A percentile compares a stretch with the other conserved stretches of the same genome.
These are phyloP conservation scores for Choiromyces venosus DNA, from an alignment of 495 filamentous ascomycete genomes.

Conservation along the genomic window DNA sequence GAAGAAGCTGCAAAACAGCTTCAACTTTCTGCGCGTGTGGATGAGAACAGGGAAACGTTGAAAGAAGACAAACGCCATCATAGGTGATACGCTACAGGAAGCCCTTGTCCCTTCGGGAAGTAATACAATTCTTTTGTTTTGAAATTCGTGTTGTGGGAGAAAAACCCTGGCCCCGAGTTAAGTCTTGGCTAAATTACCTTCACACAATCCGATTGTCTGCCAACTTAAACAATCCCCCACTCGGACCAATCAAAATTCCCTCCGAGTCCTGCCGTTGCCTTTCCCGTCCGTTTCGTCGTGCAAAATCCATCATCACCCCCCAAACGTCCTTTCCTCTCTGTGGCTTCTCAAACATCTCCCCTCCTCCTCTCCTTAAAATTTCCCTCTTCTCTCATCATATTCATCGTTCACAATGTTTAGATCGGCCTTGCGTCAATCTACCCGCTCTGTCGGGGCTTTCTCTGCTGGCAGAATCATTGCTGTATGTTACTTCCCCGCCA, in stretches of 20 bases:
- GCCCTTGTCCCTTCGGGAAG: neutral
- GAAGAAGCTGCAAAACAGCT: neutral
- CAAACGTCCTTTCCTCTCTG: slow-evolving; percentile 48
- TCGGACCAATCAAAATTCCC: slow-evolving; percentile 45
- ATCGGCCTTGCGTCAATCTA: slow-evolving; percentile 92
- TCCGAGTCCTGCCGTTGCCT: slow-evolving; percentile 43
- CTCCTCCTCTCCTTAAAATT: slow-evolving; percentile 28
- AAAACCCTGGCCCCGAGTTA: neutral
- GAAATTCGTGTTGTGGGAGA: too few species aligned
- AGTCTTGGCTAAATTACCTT: neutral
- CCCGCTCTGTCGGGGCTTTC: slow-evolving; percentile 86
- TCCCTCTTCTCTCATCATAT: slow-evolving; percentile 46
- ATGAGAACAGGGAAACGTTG: neutral
- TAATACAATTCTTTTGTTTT: neutral
- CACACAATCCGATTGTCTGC: neutral
- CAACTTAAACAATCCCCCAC: neutral
- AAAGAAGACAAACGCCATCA: neutral
- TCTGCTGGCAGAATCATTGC: slow-evolving; percentile 85
- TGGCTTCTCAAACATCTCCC: slow-evolving; percentile 38
- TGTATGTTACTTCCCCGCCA: slow-evolving; percentile 62
- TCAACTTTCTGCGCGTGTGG: neutral
- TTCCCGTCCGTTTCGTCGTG: slow-evolving; percentile 12
- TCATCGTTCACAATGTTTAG: slow-evolving; percentile 79
- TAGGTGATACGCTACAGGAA: neutral
- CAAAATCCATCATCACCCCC: slow-evolving; percentile 55